These are phyloP conservation scores for Suhomyces anneliseae DNA, from an alignment of 1,139 yeast species.

Conservation along the genomic window DNA sequence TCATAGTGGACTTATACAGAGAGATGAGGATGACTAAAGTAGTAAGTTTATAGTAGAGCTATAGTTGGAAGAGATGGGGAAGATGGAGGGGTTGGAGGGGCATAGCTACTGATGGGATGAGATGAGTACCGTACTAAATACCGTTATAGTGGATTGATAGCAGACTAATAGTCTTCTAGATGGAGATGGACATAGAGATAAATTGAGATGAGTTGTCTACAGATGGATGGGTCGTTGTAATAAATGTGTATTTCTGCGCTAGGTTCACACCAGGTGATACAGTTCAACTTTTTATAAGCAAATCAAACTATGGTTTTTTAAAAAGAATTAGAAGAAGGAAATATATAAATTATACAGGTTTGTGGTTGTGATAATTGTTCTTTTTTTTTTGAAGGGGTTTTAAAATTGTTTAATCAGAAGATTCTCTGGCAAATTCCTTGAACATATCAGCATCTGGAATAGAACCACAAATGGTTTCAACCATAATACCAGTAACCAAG, in stretches of 20 bases:
- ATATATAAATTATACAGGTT: background rate
- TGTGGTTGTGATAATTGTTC: background rate
- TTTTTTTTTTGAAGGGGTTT: too few relatives aligned
- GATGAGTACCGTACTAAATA: too few relatives aligned
- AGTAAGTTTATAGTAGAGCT: too few relatives aligned
- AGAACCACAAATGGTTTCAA: constrained; percentile 94
- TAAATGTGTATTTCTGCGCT: background rate
- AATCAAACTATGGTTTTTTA: background rate
- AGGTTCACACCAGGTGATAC: constrained; percentile 4
- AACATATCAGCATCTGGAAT: constrained; percentile 96
- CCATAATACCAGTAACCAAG: constrained; percentile 96
- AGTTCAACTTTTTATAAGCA: constrained; percentile 1
- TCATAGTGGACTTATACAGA: too few relatives aligned
- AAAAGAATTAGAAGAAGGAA: constrained; percentile 4
- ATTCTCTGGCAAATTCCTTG: constrained; percentile 80
- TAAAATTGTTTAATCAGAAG: constrained; percentile 26
- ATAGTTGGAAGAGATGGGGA: too few relatives aligned
- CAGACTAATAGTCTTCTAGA: too few relatives aligned
- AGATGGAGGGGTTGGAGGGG: too few relatives aligned
- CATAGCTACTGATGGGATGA: too few relatives aligned
- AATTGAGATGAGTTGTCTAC: too few relatives aligned
- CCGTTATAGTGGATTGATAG: too few relatives aligned
- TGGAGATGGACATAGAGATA: too few relatives aligned
- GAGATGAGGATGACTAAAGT: too few relatives aligned
- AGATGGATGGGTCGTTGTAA: background rate